Evolutionary conservation across 257 asterid genomes (phyloP), one percentile per base, ranked within the genome.

Genomic region (Mitragyna speciosa): DNA sequence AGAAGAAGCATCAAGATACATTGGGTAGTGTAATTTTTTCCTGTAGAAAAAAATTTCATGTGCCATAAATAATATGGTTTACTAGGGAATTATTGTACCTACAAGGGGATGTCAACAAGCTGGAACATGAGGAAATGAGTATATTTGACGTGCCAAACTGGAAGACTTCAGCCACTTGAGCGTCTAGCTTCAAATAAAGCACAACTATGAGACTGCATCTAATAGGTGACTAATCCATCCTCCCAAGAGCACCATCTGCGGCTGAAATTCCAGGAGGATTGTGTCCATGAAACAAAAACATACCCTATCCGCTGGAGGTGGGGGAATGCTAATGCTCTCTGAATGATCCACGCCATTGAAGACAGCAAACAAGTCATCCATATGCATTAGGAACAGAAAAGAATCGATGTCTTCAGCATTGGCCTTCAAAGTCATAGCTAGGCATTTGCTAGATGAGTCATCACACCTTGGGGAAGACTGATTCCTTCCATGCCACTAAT

Each of bases 281-380:
- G 98, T 94, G 85, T 96, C 98, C 16, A 93, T 95, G 87, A 95
- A 81, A 78, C 90, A 74, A 79, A 80, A 82, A 98, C 99, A 96
- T 36, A 72, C 82, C 80, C 71, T 71, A 36, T 77, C 89, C 5
- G 66, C 88, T 28, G 89, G 87, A 51, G 75, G 88, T 43, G 83
- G 81, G 6, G 98, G 98, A 41, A 96, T 92, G 72, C 66, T 58
- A 67, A 92, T 89, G 61, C 76, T 84, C 82, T 87, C 94, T 5
- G 89, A 71, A 73, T 26, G 81, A 82, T 85, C 88, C 17, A 80
- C 95, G 2, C 89, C 78, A 76, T 96, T 96, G 89, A 96, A 92
- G 30, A 95, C 97, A 58, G 90, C 67, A 71, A 90, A 92, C 71
- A 96, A 82, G 85, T 91, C 91, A 26, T n/a, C 94, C 91, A 12